Evolutionary conservation across 345 rosid genomes (phyloP), one percentile per base, ranked within the genome.

Genomic region (Camelina laxa): DNA sequence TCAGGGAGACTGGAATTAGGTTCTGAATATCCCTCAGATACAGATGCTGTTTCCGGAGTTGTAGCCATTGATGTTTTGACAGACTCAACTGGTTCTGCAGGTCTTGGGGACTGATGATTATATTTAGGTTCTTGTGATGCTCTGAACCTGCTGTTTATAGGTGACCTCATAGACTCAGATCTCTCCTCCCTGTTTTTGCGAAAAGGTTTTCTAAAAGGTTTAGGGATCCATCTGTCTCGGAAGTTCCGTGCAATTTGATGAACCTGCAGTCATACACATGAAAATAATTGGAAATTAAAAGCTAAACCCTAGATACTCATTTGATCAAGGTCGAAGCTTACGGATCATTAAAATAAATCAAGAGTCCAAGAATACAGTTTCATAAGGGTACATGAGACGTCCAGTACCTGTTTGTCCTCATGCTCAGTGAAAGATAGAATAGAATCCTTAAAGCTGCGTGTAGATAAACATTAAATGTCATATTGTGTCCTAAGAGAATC

Each of bases 371-470:
- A 47, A 47, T 63, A 69, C 3, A 70, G 15, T 36, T 19, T 60
- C 56, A 48, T 22, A 27, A 54, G 16, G 15, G 44, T 35, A 76
- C 33, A 47, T 22, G 54, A n/a, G 38, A 66, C 2, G 63, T 5
- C 30, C 39, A 4, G 62, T 83, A 92, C 97, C 97, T 90, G 92
- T 79, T 85, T 89, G 81, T 95, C 97, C 59, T 85, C 88, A 73
- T 95, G 99, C 82, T 95, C 99, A 33, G 99, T 92, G 81, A 95
- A 86, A 39, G 93, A 90, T 77, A 95, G 83, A 45, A 95, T 89
- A 31, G 98, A 93, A 38, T 87, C 92, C 67, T 75, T 85, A 79
- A 93, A 90, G 86, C 99, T 95, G 97, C 91, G 86, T 22, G 49
- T 22, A 50, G 67, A 65, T 15, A 71, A 71, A 71, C 68, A 65